Percentiles rank a stretch among this genome's conserved stretches.
Evolutionary conservation across 495 filamentous ascomycete genomes (phyloP).

Genomic region (Talaromyces liani): DNA sequence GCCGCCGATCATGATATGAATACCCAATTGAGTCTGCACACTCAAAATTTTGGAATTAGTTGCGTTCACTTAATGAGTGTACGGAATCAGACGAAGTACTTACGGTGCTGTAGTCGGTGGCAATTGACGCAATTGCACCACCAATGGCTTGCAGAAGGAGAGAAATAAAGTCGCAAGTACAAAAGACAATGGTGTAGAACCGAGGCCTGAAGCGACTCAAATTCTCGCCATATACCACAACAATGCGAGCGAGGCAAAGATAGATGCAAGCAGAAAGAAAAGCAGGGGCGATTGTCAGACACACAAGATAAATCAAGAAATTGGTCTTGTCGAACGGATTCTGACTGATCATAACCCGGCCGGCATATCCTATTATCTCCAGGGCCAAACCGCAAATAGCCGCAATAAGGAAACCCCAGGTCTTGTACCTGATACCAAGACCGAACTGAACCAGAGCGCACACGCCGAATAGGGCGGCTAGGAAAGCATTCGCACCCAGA

Average conservation of each 20-base stretch:
- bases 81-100: neutral
- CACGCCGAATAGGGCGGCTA: slow-evolving; percentile 22
- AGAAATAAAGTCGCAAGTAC: slow-evolving; percentile 43
- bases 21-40: slow-evolving; percentile 26
- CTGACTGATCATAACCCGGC: slow-evolving; percentile 20
- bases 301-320: slow-evolving; percentile 35
- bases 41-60: neutral
- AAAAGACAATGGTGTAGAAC: slow-evolving; percentile 45
- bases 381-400: slow-evolving; percentile 22
- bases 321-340: slow-evolving; percentile 25
- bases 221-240: slow-evolving; percentile 37
- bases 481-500: slow-evolving; percentile 30
- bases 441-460: slow-evolving; percentile 18
- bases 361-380: slow-evolving; percentile 30
- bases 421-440: slow-evolving; percentile 21
- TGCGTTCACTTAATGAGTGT: neutral
- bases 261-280: slow-evolving; percentile 51
- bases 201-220: slow-evolving; percentile 41
- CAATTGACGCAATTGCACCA: slow-evolving; percentile 43
- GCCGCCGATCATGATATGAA: slow-evolving; percentile 54
- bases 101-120: slow-evolving; percentile 18
- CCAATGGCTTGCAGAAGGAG: slow-evolving; percentile 47
- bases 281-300: slow-evolving; percentile 46
- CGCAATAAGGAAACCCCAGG: slow-evolving; percentile 21
- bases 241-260: slow-evolving; percentile 45